These are phyloP conservation scores for Starmerella cellae DNA, from an alignment of 805 yeast species.

Conservation along the genomic window DNA sequence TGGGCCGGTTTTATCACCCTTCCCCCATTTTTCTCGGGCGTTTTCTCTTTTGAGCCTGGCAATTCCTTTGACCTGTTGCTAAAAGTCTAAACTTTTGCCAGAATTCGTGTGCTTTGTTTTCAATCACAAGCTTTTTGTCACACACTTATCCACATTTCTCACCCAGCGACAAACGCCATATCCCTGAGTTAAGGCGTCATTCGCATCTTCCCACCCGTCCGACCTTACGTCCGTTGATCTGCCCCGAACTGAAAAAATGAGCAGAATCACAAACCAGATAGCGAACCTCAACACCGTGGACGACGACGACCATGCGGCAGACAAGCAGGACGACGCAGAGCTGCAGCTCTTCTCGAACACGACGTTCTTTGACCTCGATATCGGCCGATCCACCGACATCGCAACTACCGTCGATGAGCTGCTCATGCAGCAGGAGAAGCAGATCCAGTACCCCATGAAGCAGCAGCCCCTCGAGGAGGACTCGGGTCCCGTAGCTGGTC, in stretches of 20 bases:
- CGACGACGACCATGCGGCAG: constrained; percentile 8
- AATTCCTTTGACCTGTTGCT: too few species aligned
- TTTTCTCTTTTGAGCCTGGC: too few species aligned
- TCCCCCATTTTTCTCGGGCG: too few species aligned
- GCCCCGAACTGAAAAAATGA: too few species aligned
- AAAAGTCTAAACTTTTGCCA: background rate
- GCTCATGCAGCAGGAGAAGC: constrained; percentile 31
- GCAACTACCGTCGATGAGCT: constrained; percentile 31
- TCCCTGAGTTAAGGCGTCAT: too few species aligned
- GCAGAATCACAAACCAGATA: constrained; percentile 9
- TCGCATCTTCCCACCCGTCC: too few species aligned
- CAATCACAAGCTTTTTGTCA: too few species aligned
- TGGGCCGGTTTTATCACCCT: too few species aligned
- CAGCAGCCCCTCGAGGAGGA: constrained; percentile 15
- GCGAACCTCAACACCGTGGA: constrained; percentile 18
- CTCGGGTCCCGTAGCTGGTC: constrained; percentile 13
- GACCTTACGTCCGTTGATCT: background rate
- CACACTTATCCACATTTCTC: too few species aligned
- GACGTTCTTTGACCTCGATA: constrained; percentile 33
- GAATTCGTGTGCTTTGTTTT: background rate
- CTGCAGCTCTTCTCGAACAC: constrained; percentile 33
- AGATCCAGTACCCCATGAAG: constrained; percentile 26
- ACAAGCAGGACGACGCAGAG: constrained; percentile 26
- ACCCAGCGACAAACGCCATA: too few species aligned
- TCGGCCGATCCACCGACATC: constrained; percentile 33